phyloP scores from a whole-genome alignment of 2,329 filamentous ascomycete species.

The Lojkania enalia region DNA sequence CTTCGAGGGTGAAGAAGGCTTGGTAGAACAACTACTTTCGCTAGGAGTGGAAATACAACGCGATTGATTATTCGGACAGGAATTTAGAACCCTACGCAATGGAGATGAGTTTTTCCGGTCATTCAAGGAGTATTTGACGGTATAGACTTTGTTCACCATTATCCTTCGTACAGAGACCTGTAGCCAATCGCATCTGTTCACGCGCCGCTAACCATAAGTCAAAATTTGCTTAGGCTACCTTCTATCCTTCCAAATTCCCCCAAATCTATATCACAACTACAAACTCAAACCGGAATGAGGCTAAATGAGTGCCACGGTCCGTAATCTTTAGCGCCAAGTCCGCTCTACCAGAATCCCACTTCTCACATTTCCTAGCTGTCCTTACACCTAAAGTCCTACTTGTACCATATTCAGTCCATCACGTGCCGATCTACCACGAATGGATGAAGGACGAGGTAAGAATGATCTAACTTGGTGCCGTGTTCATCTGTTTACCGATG shows the following conservation, averaged over 20 bases:
- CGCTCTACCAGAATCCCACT: not conserved
- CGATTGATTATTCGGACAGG: too few species aligned
- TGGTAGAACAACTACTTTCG: too few species aligned
- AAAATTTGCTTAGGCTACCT: not conserved
- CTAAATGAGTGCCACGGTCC: conserved; percentile 48
- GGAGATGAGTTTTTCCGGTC: too few species aligned
- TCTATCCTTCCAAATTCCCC: not conserved
- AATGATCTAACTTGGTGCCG: too few species aligned
- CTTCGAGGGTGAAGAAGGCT: too few species aligned
- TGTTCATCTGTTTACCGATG: not conserved
- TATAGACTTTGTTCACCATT: too few species aligned
- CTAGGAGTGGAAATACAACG: too few species aligned
- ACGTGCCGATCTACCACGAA: conserved; percentile 80
- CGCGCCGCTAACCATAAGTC: not conserved
- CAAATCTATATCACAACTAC: not conserved
- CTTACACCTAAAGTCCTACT: conserved; percentile 69
- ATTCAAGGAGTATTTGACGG: too few species aligned
- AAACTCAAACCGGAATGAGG: conserved; percentile 39
- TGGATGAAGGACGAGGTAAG: conserved; percentile 80
- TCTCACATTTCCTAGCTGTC: conserved; percentile 58
- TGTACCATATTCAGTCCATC: conserved; percentile 80
- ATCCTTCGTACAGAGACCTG: too few species aligned
- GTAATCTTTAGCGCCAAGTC: not conserved
- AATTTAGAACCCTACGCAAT: too few species aligned
- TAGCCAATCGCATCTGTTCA: not conserved